Evolutionary conservation across 73 alveolate species (phyloP).

Genomic region (Blepharisma stoltei): DNA sequence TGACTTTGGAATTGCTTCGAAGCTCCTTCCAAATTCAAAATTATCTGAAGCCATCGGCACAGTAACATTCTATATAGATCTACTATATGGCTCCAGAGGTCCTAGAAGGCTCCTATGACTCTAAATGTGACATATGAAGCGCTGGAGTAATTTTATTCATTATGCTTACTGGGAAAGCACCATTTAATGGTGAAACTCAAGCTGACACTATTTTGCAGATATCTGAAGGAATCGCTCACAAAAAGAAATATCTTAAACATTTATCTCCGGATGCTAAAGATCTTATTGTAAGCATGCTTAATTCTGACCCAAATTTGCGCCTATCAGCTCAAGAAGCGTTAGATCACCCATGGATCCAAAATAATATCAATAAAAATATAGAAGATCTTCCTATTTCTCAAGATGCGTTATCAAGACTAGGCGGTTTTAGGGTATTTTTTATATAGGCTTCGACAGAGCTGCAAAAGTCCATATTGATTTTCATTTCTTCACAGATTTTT

Average conservation of each 20-base stretch:
- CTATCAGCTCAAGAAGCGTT: conserved; percentile 77
- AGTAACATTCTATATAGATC: background rate
- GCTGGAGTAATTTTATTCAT: background rate
- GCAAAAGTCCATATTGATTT: conserved; percentile 5
- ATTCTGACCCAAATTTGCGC: conserved; percentile 72
- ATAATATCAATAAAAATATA: conserved; percentile 33
- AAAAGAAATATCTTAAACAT: conserved; percentile 26
- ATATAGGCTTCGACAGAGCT: background rate
- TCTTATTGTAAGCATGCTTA: conserved; percentile 75
- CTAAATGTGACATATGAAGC: conserved; percentile 12
- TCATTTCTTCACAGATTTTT: background rate
- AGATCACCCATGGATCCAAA: conserved; percentile 75
- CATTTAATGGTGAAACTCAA: conserved; percentile 20
- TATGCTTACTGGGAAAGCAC: conserved; percentile 4
- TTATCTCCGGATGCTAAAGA: conserved; percentile 79
- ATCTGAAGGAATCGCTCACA: background rate
- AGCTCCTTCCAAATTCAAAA: no score
- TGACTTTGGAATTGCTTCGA: background rate
- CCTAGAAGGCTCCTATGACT: background rate
- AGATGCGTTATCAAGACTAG: no score
- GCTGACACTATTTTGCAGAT: conserved; percentile 1
- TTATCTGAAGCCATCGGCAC: no score
- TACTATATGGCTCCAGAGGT: conserved; percentile 17
- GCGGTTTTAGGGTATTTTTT: no score
- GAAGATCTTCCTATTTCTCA: no score